These are phyloP conservation scores for Tolypocladium tundrense DNA, from an alignment of 2,329 filamentous ascomycete genomes.

Conservation along the genomic window DNA sequence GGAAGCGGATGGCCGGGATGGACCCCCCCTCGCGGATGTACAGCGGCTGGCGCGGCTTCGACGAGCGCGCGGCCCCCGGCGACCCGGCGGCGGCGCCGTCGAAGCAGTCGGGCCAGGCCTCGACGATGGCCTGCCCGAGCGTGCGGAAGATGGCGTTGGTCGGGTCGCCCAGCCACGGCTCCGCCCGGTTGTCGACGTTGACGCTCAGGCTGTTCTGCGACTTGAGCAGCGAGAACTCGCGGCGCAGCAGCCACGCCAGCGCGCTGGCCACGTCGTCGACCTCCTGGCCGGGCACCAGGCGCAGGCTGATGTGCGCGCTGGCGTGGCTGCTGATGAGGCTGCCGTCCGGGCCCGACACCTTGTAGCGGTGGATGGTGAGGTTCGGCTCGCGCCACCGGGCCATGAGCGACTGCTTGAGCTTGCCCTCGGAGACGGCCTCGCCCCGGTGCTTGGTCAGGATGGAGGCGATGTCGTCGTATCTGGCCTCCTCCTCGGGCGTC, in stretches of 20 bases:
- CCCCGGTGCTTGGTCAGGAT: conserved; percentile 66
- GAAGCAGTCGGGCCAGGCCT: conserved; percentile 63
- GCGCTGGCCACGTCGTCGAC: conserved; percentile 63
- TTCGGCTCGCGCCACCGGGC: conserved; percentile 93
- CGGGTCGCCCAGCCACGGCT: conserved; percentile 92
- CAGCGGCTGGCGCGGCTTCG: conserved; percentile 52
- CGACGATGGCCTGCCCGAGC: conserved; percentile 72
- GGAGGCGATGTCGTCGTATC: conserved; percentile 76
- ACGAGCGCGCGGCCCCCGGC: not conserved
- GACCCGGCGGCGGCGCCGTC: conserved; percentile 6
- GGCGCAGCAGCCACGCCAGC: conserved; percentile 56
- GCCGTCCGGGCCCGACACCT: conserved; percentile 83
- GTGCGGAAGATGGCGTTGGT: conserved; percentile 85
- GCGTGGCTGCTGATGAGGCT: conserved; percentile 87
- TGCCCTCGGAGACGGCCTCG: conserved; percentile 44
- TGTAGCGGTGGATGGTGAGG: conserved; percentile 85
- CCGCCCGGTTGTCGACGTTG: conserved; percentile 83
- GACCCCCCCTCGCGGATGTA: conserved; percentile 95
- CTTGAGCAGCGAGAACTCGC: conserved; percentile 62
- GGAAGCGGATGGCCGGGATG: conserved; percentile 85
- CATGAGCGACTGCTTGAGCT: conserved; percentile 79
- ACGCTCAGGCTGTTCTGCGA: conserved; percentile 75
- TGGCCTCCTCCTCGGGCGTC: conserved; percentile 62
- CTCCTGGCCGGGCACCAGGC: conserved; percentile 88
- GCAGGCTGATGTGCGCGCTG: conserved; percentile 78